Evolutionary conservation across 495 filamentous ascomycete species (phyloP).

Genomic region (Aspergillus campestris): DNA sequence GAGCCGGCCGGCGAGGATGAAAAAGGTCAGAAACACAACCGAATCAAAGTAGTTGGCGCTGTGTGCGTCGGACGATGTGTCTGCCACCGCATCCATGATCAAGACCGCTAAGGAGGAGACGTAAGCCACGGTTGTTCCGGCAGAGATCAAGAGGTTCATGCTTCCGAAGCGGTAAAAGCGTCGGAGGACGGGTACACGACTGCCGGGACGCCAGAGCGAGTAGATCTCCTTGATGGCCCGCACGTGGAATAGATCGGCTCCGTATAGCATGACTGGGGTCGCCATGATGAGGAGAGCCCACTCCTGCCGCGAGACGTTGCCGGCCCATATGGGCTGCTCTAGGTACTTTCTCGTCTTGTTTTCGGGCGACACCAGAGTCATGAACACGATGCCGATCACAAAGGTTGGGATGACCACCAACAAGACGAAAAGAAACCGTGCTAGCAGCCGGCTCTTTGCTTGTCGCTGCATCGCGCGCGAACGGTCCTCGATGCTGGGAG

Average conservation of each 20-base stretch:
- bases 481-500: conserved; percentile 77
- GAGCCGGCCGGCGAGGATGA: conserved; percentile 71
- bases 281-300: conserved; percentile 80
- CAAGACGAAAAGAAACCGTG: conserved; percentile 63
- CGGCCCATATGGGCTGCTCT: conserved; percentile 60
- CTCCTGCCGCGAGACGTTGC: conserved; percentile 66
- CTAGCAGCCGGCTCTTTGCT: conserved; percentile 52
- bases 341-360: conserved; percentile 53
- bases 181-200: conserved; percentile 62
- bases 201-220: conserved; percentile 73
- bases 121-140: conserved; percentile 86
- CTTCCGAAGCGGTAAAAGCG: conserved; percentile 90
- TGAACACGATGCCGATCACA: conserved; percentile 83
- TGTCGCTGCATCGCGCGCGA: conserved; percentile 60
- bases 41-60: conserved; percentile 82
- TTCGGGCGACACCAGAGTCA: conserved; percentile 61
- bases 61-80: conserved; percentile 28
- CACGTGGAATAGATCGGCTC: conserved; percentile 77
- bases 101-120: conserved; percentile 74
- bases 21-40: conserved; percentile 88
- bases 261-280: conserved; percentile 84
- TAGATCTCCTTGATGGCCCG: conserved; percentile 72
- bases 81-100: conserved; percentile 52
- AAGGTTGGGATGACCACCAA: conserved; percentile 77
- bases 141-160: conserved; percentile 90